A percentile compares a stretch with the other conserved stretches of the same genome.
phyloP scores from a whole-genome alignment of 495 filamentous ascomycete genomes.

The Filosporella fistucella region DNA sequence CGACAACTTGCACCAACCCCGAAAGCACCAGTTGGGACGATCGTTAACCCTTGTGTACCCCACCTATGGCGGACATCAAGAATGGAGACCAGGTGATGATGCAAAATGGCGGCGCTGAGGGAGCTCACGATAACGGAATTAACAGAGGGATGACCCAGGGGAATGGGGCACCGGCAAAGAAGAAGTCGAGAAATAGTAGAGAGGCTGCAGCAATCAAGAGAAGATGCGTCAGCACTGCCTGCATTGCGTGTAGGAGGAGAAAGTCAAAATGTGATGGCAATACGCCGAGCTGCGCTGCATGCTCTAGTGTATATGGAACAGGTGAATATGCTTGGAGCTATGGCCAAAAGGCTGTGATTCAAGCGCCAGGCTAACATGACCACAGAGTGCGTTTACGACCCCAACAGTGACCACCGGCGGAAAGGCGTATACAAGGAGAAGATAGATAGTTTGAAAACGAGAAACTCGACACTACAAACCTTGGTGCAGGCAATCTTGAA shows the following conservation, averaged over 20 bases:
- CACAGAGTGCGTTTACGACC: conserved; percentile 81
- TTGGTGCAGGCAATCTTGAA: conserved; percentile 92
- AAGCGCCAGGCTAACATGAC: neutral
- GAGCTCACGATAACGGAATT: neutral
- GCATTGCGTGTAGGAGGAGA: conserved; percentile 83
- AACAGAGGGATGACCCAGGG: neutral
- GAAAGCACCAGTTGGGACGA: too few relatives aligned
- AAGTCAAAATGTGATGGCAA: conserved; percentile 98
- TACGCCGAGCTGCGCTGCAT: conserved; percentile 87
- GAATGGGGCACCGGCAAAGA: conserved; percentile 29
- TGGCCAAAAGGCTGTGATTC: neutral
- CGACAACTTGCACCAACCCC: too few relatives aligned
- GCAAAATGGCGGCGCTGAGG: conserved; percentile 1
- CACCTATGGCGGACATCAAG: conserved; percentile 9
- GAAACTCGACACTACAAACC: conserved; percentile 84
- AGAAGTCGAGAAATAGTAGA: conserved; percentile 44
- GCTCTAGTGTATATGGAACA: conserved; percentile 91
- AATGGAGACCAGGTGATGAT: neutral
- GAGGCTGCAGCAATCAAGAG: conserved; percentile 61
- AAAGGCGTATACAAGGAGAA: conserved; percentile 98
- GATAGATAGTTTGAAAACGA: conserved; percentile 81
- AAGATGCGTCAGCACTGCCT: conserved; percentile 89
- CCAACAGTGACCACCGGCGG: conserved; percentile 88
- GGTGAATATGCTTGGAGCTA: conserved; percentile 15
- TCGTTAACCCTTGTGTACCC: too few relatives aligned